Conservation (phyloP, 176 grass and related monocot species). For the Carex cristatella region DNA sequence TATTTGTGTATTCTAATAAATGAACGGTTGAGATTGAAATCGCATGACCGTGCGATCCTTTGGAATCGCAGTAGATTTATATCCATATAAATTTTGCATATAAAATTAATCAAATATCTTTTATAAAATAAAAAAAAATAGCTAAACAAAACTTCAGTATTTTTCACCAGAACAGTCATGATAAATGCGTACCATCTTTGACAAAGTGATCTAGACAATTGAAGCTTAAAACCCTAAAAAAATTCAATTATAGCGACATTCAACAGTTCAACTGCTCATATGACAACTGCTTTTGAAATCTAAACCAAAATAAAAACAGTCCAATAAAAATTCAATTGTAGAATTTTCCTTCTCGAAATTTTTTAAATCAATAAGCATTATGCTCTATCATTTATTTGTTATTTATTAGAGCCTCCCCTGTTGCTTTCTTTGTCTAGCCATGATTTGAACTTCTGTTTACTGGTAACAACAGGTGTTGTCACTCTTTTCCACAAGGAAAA, state of each 20-base stretch:
- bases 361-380: neutral
- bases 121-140: neutral
- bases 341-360: neutral
- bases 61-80: no score
- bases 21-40: no score
- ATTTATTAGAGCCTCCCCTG: no score
- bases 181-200: neutral
- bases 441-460: neutral
- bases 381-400: neutral
- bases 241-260: neutral
- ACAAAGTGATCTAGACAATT: neutral
- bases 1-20: no score
- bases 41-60: no score
- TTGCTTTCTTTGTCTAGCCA: neutral
- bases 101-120: neutral
- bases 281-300: neutral
- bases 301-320: neutral
- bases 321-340: neutral
- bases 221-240: neutral
- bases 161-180: neutral
- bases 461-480: neutral
- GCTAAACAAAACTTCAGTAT: neutral
- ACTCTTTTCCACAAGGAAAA: neutral
- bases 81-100: neutral
- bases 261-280: neutral